Percentiles rank a stretch among this genome's conserved stretches.
Evolutionary conservation across 345 rosid species (phyloP).

Genomic region (Bruguiera sexangula): DNA sequence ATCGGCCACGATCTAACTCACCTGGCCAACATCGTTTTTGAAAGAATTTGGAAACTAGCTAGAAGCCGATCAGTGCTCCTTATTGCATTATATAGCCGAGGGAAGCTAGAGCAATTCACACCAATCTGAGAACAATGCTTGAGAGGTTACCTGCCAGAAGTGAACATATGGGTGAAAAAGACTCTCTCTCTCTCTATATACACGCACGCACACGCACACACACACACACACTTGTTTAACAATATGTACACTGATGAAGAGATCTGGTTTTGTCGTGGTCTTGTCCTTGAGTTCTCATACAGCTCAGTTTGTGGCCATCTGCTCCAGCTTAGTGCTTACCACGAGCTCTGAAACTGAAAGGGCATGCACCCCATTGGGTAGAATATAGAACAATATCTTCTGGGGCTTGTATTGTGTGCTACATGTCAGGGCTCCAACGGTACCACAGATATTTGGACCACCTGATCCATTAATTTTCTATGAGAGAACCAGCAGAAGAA

Average conservation of each 20-base stretch:
- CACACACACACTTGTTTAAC: too few relatives aligned
- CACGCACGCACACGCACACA: too few relatives aligned
- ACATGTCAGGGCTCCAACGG: slow-evolving; percentile 4
- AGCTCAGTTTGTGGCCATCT: neutral
- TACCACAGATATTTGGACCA: slow-evolving; percentile 22
- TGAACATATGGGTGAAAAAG: too few relatives aligned
- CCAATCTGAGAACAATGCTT: too few relatives aligned
- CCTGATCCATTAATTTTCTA: neutral
- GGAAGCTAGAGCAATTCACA: too few relatives aligned
- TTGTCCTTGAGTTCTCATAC: neutral
- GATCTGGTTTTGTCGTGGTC: neutral
- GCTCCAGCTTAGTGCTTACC: neutral
- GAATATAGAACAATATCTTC: slow-evolving; percentile 10
- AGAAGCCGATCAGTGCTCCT: too few relatives aligned
- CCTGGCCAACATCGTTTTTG: too few relatives aligned
- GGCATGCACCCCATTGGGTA: slow-evolving; percentile 1
- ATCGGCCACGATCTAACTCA: neutral
- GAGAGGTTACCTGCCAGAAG: too few relatives aligned
- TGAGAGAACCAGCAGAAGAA: neutral
- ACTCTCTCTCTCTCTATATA: too few relatives aligned
- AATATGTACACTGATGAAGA: neutral
- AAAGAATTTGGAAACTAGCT: too few relatives aligned
- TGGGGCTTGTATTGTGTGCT: neutral
- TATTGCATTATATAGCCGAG: too few relatives aligned
- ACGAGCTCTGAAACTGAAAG: neutral